A percentile compares a stretch with the other conserved stretches of the same genome.
Conservation (phyloP, 306 rosid genomes). For the Vigna mungo region DNA sequence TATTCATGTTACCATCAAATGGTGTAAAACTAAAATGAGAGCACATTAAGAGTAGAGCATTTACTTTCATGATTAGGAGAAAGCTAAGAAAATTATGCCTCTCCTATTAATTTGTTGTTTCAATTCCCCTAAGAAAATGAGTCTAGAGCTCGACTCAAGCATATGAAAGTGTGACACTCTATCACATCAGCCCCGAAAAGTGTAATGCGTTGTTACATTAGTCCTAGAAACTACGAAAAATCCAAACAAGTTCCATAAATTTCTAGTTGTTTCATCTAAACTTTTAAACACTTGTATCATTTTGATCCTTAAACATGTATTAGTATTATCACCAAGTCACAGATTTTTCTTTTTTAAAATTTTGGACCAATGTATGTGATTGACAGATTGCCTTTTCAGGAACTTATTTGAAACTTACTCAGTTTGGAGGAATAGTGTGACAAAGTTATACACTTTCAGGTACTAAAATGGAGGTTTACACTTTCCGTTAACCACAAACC, state of each 20-base stretch:
- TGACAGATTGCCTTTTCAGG: background rate
- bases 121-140: conserved; percentile 16
- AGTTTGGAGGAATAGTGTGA: background rate
- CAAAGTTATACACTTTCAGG: background rate
- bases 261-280: background rate
- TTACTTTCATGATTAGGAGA: background rate
- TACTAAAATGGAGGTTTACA: background rate
- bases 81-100: background rate
- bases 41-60: conserved; percentile 3
- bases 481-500: background rate
- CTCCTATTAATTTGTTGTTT: conserved; percentile 8
- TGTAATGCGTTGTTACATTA: background rate
- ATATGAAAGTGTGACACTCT: background rate
- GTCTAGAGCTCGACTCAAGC: background rate
- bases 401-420: background rate
- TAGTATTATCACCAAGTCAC: background rate
- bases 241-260: background rate
- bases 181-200: background rate
- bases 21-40: conserved; percentile 26
- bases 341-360: background rate
- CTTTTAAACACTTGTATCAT: background rate
- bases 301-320: background rate
- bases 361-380: background rate
- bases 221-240: background rate
- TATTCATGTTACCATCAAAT: conserved; percentile 10